Evolutionary conservation across 306 rosid genomes (phyloP), one percentile per base, ranked within the genome.

Genomic region (Trifolium pratense): DNA sequence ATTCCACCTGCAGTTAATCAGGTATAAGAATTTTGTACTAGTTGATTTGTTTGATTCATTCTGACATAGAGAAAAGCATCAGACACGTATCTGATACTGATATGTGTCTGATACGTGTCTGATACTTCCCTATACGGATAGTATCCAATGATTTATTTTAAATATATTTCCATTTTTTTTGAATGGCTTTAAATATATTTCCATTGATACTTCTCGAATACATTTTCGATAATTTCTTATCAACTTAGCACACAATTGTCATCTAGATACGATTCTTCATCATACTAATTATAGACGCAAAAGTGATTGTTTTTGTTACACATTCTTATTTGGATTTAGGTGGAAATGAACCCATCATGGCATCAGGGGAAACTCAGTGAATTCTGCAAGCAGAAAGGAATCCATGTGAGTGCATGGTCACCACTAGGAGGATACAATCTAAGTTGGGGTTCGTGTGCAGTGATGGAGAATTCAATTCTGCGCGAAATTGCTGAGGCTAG

Each of bases 401-500:
- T 79, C 32, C 82, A 79, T 56, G 74, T 72, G 20, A 65, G 78
- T 65, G 82, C 78, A 72, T 79, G 82, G 82, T 79, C 78, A 15
- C 78, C 82, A 40, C 40, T 79, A 32, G 82, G 69, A 71, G 76
- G 77, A 46, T 66, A 83, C 64, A 69, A n/a, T 3, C n/a, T 11
- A 42, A 31, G 16, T 0, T 79, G 59, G 70, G 83, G 81, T 34
- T 17, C 83, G n/a, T 2, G n/a, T 57, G 16, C 83, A 9, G 76
- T 80, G 31, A 77, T 84, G 78, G 83, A 77, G 15, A 77, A 46
- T 36, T 78, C 85, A 18, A 9, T 48, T 39, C 5, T 36, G n/a
- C 53, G 11, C 15, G 75, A 55, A 60, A 55, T 37, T 36, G 53
- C 31, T 21, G 55, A 55, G 66, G 26, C 39, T 39, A 71, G 23